Percentiles rank a stretch among this genome's conserved stretches.
Evolutionary conservation across 2,329 filamentous ascomycete species (phyloP).

Genomic region (Penicillium occitanis): DNA sequence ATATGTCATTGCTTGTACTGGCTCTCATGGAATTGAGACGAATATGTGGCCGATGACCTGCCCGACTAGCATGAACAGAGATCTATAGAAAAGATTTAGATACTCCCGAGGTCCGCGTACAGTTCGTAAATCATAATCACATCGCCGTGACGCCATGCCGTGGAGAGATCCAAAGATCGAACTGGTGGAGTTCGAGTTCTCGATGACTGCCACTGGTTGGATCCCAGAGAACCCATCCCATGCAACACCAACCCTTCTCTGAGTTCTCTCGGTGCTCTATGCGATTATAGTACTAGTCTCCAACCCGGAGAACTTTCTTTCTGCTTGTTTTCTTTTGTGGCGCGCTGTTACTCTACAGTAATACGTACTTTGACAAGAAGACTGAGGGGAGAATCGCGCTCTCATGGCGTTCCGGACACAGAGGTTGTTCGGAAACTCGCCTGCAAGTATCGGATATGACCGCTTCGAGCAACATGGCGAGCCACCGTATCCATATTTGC

Average conservation of each 20-base stretch:
- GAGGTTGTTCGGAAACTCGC: background rate
- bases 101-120: too few relatives aligned
- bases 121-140: background rate
- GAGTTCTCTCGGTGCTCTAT: slow-evolving; percentile 5
- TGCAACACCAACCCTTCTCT: background rate
- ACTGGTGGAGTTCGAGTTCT: background rate
- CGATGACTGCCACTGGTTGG: background rate
- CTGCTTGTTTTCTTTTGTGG: background rate
- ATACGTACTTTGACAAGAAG: background rate
- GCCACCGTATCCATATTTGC: slow-evolving; percentile 5
- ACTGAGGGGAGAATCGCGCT: background rate
- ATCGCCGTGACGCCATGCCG: background rate
- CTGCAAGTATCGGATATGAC: background rate
- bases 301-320: background rate
- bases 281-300: slow-evolving; percentile 20
- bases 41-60: background rate
- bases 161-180: background rate
- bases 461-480: background rate
- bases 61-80: background rate
- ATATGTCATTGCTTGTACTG: background rate
- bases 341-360: background rate
- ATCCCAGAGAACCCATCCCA: background rate
- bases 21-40: background rate
- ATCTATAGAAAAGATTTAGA: background rate
- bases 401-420: background rate